Evolutionary conservation across 257 asterid genomes (phyloP).

Genomic region (Striga asiatica): DNA sequence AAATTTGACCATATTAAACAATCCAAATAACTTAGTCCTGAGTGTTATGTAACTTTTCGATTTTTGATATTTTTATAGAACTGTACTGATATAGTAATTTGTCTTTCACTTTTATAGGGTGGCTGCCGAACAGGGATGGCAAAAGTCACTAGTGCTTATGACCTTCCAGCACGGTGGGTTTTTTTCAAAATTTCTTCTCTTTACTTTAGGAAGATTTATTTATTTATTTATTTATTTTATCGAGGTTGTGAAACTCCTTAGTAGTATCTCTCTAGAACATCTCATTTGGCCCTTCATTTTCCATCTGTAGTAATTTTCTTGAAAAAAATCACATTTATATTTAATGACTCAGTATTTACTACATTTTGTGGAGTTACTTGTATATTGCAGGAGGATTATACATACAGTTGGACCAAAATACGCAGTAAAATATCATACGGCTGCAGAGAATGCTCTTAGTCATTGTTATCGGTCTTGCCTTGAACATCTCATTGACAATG

Average conservation of each 20-base stretch:
- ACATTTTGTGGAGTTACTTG: conserved; percentile 7
- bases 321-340: neutral
- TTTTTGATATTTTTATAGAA: neutral
- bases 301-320: neutral
- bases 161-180: conserved; percentile 95
- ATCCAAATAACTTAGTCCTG: neutral
- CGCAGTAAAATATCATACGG: conserved; percentile 93
- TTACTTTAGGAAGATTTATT: neutral
- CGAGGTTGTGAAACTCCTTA: neutral
- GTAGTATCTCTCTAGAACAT: neutral
- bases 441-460: conserved; percentile 97
- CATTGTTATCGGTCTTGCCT: conserved; percentile 85
- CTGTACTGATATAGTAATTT: conserved; percentile 19
- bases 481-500: conserved; percentile 50
- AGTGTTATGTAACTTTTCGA: neutral
- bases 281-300: conserved; percentile 1
- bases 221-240: too few species aligned
- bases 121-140: conserved; percentile 99
- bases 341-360: neutral
- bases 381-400: conserved; percentile 75
- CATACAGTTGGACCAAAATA: conserved; percentile 99
- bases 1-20: conserved; percentile 2
- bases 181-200: neutral
- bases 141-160: conserved; percentile 65
- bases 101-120: conserved; percentile 43